Conservation (phyloP, 352 stramenopile genomes). For the Aphanomyces invadans region DNA sequence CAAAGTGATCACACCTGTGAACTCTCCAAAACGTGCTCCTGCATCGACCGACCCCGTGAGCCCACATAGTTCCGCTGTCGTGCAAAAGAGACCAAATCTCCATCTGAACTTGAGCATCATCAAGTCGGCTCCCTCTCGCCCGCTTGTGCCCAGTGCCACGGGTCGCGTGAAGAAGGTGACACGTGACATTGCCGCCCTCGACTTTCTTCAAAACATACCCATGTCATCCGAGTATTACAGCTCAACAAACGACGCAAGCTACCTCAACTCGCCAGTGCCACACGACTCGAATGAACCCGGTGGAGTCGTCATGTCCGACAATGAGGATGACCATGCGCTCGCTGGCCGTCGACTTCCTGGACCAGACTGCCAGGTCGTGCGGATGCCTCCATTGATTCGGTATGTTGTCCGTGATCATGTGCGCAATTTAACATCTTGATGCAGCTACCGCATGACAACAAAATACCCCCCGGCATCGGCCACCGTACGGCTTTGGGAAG, state of each 20-base stretch:
- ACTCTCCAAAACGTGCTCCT: neutral
- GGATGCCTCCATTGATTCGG: conserved; percentile 53
- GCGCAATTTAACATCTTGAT: neutral
- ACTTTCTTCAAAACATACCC: conserved; percentile 84
- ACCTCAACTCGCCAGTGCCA: conserved; percentile 7
- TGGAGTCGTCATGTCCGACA: neutral
- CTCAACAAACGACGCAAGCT: conserved; percentile 1
- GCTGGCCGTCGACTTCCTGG: conserved; percentile 61
- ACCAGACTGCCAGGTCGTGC: conserved; percentile 55
- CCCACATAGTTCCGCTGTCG: neutral
- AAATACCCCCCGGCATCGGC: conserved; percentile 68
- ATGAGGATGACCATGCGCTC: conserved; percentile 34
- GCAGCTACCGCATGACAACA: conserved; percentile 57
- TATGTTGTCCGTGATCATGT: neutral
- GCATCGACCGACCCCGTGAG: neutral
- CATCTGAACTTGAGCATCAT: conserved; percentile 12
- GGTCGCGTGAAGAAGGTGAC: conserved; percentile 58
- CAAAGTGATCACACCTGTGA: conserved; percentile 22
- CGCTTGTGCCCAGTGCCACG: conserved; percentile 46
- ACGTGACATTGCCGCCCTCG: conserved; percentile 78
- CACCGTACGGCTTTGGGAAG: conserved; percentile 73
- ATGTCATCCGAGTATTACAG: conserved; percentile 54
- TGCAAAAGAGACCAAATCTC: neutral
- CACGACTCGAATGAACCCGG: neutral
- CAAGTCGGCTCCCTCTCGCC: conserved; percentile 26